A percentile compares a stretch with the other conserved stretches of the same genome.
phyloP scores from a whole-genome alignment of 768 basidiomycete genomes.

The Rhodocollybia butyracea region DNA sequence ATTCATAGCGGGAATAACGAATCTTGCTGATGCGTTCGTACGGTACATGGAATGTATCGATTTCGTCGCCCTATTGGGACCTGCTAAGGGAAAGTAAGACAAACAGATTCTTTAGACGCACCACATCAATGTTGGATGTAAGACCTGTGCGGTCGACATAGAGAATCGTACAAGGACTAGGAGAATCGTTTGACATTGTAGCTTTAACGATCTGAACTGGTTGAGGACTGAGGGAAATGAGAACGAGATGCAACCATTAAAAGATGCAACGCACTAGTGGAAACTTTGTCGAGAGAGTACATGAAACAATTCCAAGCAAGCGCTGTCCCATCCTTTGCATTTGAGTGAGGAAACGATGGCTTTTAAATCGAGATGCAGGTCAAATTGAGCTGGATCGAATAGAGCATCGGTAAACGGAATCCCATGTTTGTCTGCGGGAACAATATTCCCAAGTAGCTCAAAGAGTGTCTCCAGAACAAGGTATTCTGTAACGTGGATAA shows the following conservation, averaged over 20 bases:
- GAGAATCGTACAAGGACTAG: conserved; percentile 40
- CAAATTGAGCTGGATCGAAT: conserved; percentile 37
- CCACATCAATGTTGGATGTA: conserved; percentile 47
- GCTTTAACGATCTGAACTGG: conserved; percentile 39
- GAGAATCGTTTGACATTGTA: conserved; percentile 35
- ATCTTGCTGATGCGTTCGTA: conserved; percentile 32
- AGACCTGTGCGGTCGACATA: conserved; percentile 51
- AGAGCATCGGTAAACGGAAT: conserved; percentile 49
- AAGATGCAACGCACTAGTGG: conserved; percentile 39
- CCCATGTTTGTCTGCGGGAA: conserved; percentile 35
- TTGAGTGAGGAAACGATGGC: conserved; percentile 38
- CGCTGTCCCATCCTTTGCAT: conserved; percentile 50
- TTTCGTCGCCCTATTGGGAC: conserved; percentile 37
- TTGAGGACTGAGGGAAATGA: conserved; percentile 45
- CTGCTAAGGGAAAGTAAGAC: conserved; percentile 6
- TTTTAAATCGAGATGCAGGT: conserved; percentile 34
- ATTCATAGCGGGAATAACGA: conserved; percentile 18
- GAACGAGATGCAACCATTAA: background rate
- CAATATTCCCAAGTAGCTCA: conserved; percentile 54
- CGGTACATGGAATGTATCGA: conserved; percentile 48
- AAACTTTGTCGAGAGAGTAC: conserved; percentile 42
- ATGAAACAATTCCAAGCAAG: conserved; percentile 44
- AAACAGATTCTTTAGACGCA: conserved; percentile 11
- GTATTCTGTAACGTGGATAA: conserved; percentile 37
- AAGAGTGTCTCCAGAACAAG: conserved; percentile 55